Conservation (phyloP, 352 stramenopile genomes). For the Phytophthora brassicae region DNA sequence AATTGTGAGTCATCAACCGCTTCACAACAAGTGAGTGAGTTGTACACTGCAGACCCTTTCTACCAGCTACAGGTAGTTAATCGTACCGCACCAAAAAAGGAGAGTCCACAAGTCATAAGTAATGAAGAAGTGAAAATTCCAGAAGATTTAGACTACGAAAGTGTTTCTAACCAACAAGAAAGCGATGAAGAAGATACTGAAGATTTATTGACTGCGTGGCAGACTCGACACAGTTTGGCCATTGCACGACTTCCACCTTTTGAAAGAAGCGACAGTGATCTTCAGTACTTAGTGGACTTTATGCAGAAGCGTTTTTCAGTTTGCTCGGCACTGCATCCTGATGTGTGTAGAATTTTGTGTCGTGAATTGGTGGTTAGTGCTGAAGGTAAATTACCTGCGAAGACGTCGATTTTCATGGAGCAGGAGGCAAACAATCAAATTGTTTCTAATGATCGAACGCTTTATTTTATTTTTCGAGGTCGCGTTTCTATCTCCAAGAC, state of each 20-base stretch:
- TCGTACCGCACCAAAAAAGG: slow-evolving; percentile 5
- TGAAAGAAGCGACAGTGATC: slow-evolving; percentile 37
- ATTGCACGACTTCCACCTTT: slow-evolving; percentile 21
- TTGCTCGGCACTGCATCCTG: slow-evolving; percentile 40
- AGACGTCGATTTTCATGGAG: slow-evolving; percentile 39
- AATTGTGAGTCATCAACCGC: background rate
- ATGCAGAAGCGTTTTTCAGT: slow-evolving; percentile 44
- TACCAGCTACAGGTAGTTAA: slow-evolving; percentile 21
- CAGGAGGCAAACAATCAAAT: slow-evolving; percentile 8
- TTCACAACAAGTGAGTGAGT: slow-evolving; percentile 4
- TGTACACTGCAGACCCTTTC: slow-evolving; percentile 22
- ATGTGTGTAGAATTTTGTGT: slow-evolving; percentile 41
- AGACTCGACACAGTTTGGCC: slow-evolving; percentile 26
- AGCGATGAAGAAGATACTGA: slow-evolving; percentile 8
- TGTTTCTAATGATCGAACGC: slow-evolving; percentile 1
- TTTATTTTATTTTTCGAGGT: slow-evolving; percentile 38
- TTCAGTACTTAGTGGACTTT: slow-evolving; percentile 46
- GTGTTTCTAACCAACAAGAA: slow-evolving; percentile 10
- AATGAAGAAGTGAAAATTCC: slow-evolving; percentile 8
- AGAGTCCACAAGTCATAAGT: background rate
- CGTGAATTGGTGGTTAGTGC: slow-evolving; percentile 30
- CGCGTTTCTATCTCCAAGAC: slow-evolving; percentile 30
- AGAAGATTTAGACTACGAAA: background rate
- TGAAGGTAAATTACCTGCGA: slow-evolving; percentile 17
- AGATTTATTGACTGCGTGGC: slow-evolving; percentile 28